Percentiles rank a stretch among this genome's conserved stretches.
Evolutionary conservation across 2,329 filamentous ascomycete species (phyloP).

Genomic region (Claviceps capensis): DNA sequence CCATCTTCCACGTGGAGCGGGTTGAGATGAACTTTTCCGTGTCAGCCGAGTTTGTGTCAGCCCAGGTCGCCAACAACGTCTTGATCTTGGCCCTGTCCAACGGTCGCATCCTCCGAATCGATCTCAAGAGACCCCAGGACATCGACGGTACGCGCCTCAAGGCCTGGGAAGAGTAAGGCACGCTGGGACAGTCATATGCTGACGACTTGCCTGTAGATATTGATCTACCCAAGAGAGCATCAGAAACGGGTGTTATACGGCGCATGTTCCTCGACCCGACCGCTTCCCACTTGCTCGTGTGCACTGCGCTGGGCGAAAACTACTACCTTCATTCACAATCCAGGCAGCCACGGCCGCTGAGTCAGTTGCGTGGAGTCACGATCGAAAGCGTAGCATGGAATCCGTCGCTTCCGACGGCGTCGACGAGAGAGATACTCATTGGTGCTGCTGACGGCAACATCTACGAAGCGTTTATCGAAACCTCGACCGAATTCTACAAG

Average conservation of each 20-base stretch:
- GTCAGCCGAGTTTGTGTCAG: constrained; percentile 88
- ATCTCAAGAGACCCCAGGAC: constrained; percentile 83
- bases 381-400: constrained; percentile 94
- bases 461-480: constrained; percentile 91
- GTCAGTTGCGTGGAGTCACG: constrained; percentile 68
- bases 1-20: constrained; percentile 88
- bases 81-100: constrained; percentile 85
- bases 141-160: constrained; percentile 56
- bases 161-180: background rate
- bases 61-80: constrained; percentile 95
- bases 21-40: constrained; percentile 92
- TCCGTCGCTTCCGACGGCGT: constrained; percentile 79
- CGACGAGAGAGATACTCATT: constrained; percentile 84
- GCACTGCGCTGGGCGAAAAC: constrained; percentile 84
- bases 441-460: constrained; percentile 89
- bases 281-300: constrained; percentile 84
- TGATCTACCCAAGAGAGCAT: constrained; percentile 84
- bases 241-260: constrained; percentile 82
- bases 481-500: constrained; percentile 85
- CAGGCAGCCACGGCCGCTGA: constrained; percentile 69
- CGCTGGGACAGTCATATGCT: background rate
- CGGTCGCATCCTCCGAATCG: constrained; percentile 83
- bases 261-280: constrained; percentile 97
- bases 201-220: constrained; percentile 51
- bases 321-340: constrained; percentile 97